These are phyloP conservation scores for Trametes hirsuta DNA, from an alignment of 1,284 basidiomycete species.

Conservation along the genomic window DNA sequence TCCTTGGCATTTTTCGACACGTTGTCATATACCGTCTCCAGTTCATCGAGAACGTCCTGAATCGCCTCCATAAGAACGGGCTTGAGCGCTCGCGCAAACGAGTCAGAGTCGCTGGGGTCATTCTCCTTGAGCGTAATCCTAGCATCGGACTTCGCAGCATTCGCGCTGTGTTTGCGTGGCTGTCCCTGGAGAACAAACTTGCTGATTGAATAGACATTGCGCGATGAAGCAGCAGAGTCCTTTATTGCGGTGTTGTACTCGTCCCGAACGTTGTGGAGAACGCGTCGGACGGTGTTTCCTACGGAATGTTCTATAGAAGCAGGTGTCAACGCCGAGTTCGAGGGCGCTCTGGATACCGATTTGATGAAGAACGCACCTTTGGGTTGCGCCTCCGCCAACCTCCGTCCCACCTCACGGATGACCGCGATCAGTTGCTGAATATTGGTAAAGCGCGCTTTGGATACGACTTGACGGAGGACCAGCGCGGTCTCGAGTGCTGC, in stretches of 20 bases:
- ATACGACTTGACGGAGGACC: conserved; percentile 87
- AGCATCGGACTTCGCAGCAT: conserved; percentile 51
- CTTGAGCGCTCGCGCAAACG: conserved; percentile 70
- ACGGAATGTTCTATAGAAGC: conserved; percentile 80
- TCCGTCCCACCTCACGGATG: conserved; percentile 80
- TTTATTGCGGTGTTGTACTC: conserved; percentile 80
- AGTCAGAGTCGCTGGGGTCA: conserved; percentile 73
- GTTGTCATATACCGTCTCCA: conserved; percentile 95
- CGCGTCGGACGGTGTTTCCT: conserved; percentile 91
- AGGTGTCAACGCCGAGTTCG: not conserved
- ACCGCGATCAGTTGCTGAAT: conserved; percentile 86
- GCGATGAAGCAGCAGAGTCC: conserved; percentile 42
- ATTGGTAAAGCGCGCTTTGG: conserved; percentile 83
- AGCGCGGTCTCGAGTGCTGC: conserved; percentile 90
- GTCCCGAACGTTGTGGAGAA: conserved; percentile 91
- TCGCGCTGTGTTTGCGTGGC: conserved; percentile 58
- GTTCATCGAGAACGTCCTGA: conserved; percentile 92
- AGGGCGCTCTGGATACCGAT: not conserved
- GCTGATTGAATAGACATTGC: conserved; percentile 66
- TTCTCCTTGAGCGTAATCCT: conserved; percentile 64
- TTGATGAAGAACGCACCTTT: conserved; percentile 64
- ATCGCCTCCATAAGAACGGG: conserved; percentile 90
- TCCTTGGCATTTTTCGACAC: conserved; percentile 94
- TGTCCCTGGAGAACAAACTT: conserved; percentile 80
- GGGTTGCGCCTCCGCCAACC: conserved; percentile 87